Base-by-base conservation (phyloP, 768 basidiomycete genomes). In the Tulasnella sp. region DNA sequence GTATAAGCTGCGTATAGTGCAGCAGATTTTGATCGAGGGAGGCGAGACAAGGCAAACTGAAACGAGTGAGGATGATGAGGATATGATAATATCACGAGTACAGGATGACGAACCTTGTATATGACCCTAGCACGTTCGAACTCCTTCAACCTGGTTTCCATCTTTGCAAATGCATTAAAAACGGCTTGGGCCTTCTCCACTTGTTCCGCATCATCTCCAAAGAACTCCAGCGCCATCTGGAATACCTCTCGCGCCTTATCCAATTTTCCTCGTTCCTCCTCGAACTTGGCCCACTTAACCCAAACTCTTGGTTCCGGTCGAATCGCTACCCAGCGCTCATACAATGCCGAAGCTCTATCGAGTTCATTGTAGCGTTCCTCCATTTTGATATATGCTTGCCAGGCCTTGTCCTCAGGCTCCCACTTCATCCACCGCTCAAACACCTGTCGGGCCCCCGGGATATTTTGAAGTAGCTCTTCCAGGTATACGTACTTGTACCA, bases 401-500 rank as follows among this genome's bases (percentile, higher is more conserved):
- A 99, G 3, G 93, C 91, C 70, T 96, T 96, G 76, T 98, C 95
- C 60, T 98, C 92, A 0, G 95, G 95, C 63, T 98, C 95, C 95
- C 95, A 98, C 58, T 88, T 78, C 90, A 98, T 93, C 95, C 95
- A 99, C 40, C 95, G 77, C 65, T 99, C 95, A 56, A 98, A 99
- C 49, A 98, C 89, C 63, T 98, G 93, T 7, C 95, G 80, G 1
- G 92, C 91, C 33, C 95, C 95, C 1, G 92, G 79, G 28, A 99
- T 82, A 61, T 99, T 98, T 60, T 92, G 84, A 10, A 99, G 75
- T 2, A 99, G 76, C 63, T 99, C 95, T 63, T 99, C 95, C 48
- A 99, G 78, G 66, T 95, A 96, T 53, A 99, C 93, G 51, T 96
- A 99, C 65, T 96, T 96, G 76, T 98, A 98, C 95, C 95, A 98